Conservation (phyloP, 2,329 filamentous ascomycete species). For the Verticillium dahliae region DNA sequence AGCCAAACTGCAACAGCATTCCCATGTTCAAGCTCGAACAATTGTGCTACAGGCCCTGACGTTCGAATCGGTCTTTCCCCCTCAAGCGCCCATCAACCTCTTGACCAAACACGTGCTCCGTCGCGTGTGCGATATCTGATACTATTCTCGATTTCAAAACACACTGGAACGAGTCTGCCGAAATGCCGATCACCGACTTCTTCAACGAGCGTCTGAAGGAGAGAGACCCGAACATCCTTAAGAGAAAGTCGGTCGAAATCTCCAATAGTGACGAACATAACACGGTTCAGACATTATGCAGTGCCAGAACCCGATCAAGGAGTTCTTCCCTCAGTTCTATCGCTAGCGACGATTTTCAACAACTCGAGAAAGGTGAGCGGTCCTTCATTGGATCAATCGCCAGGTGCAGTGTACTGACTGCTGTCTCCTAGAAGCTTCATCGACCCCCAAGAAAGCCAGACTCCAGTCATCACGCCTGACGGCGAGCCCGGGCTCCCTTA, state of each 20-base stretch:
- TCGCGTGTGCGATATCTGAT: background rate
- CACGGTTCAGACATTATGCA: background rate
- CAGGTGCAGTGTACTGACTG: background rate
- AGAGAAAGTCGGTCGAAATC: background rate
- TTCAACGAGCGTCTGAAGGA: background rate
- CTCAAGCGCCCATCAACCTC: background rate
- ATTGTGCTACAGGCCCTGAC: too few relatives aligned
- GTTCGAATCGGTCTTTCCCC: background rate
- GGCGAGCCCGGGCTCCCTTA: slow-evolving; percentile 20
- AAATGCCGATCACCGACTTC: background rate
- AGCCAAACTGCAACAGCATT: too few relatives aligned
- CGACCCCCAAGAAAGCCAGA: slow-evolving; percentile 3
- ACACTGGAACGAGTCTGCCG: background rate
- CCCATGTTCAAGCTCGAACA: too few relatives aligned
- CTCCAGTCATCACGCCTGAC: slow-evolving; percentile 8
- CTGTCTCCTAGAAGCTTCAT: background rate
- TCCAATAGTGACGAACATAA: background rate
- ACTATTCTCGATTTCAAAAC: background rate
- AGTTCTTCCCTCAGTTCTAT: background rate
- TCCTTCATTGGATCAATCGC: background rate
- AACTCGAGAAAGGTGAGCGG: background rate
- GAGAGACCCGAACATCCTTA: background rate
- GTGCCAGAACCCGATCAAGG: background rate
- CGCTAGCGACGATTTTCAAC: background rate
- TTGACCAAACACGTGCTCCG: too few relatives aligned